A percentile compares a stretch with the other conserved stretches of the same genome.
Evolutionary conservation across 345 rosid genomes (phyloP).

Genomic region (Raphanus sativus): DNA sequence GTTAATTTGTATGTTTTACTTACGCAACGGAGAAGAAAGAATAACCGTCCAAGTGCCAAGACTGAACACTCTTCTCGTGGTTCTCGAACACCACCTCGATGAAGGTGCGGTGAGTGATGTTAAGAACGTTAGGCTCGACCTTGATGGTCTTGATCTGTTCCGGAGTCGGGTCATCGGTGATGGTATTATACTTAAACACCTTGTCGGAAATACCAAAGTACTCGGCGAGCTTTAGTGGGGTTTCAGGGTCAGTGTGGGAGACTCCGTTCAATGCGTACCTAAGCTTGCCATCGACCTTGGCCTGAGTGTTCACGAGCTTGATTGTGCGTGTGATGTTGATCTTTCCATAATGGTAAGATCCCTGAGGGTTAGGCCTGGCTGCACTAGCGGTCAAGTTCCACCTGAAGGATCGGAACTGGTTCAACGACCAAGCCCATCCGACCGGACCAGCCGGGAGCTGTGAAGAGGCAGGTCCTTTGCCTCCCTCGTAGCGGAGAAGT

Average conservation of each 20-base stretch:
- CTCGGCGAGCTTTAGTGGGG: conserved; percentile 72
- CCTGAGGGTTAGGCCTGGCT: conserved; percentile 88
- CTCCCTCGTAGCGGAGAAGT: conserved; percentile 49
- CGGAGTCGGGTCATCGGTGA: conserved; percentile 46
- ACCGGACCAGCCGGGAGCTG: conserved; percentile 53
- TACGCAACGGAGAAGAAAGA: conserved; percentile 83
- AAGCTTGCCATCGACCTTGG: conserved; percentile 49
- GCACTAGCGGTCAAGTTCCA: conserved; percentile 83
- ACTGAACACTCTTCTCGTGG: conserved; percentile 64
- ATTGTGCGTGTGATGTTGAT: conserved; percentile 69
- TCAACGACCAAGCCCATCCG: conserved; percentile 76
- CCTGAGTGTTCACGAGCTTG: conserved; percentile 53
- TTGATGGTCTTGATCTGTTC: conserved; percentile 26
- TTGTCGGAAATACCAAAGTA: conserved; percentile 50
- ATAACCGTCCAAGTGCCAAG: conserved; percentile 71
- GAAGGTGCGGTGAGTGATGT: conserved; percentile 65
- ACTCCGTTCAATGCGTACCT: conserved; percentile 65
- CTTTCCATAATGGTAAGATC: conserved; percentile 71
- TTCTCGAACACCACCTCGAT: conserved; percentile 83
- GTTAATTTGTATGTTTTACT: conserved; percentile 34
- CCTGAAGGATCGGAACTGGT: conserved; percentile 70
- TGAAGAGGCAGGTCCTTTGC: conserved; percentile 48
- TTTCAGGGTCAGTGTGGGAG: conserved; percentile 52
- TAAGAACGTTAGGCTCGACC: conserved; percentile 49
- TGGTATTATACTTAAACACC: conserved; percentile 56